Base-by-base conservation (phyloP, 441 rosid species). In the Oxalis stricta region DNA sequence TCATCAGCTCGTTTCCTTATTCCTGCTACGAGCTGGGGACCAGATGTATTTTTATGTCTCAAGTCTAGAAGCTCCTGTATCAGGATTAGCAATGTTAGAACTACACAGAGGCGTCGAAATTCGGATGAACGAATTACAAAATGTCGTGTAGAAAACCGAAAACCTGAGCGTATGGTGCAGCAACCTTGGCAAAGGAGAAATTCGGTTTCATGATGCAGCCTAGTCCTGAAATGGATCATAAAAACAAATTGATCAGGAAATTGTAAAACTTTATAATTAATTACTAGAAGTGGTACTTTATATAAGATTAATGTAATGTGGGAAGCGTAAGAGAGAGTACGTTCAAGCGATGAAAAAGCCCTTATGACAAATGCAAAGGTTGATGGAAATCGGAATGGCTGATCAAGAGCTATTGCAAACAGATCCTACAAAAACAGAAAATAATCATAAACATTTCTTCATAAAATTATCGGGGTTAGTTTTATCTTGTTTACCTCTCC, bases 81-180 rank as follows among this genome's bases (percentile, higher is more conserved):
- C 15, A 51, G 22, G 28, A 13, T 6, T 10, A 22, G 28, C 8
- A 55, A 46, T 22, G 7, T 44, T 13, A 32, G 4, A 13, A 44
- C 42, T 44, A 32, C 24, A 20, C 24, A n/a, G n/a, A n/a, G n/a
- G n/a, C n/a, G n/a, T n/a, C n/a, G n/a, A n/a, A n/a, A n/a, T n/a
- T n/a, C n/a, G n/a, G n/a, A n/a, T n/a, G n/a, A n/a, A n/a, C n/a
- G n/a, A n/a, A n/a, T n/a, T n/a, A n/a, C n/a, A n/a, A n/a, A n/a
- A n/a, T n/a, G 38, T 14, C 5, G 12, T 24, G 42, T 23, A 53
- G n/a, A 44, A 32, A 11, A 38, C 44, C 35, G 34, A 26, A 53
- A 44, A 84, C 95, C 95, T 84, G 95, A 0, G 88, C 95, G 48
- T 89, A 89, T 32, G 97, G 97, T 41, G 95, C 95, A 2, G 97